Base-by-base conservation (phyloP, 306 rosid species). In the Trifolium pratense region DNA sequence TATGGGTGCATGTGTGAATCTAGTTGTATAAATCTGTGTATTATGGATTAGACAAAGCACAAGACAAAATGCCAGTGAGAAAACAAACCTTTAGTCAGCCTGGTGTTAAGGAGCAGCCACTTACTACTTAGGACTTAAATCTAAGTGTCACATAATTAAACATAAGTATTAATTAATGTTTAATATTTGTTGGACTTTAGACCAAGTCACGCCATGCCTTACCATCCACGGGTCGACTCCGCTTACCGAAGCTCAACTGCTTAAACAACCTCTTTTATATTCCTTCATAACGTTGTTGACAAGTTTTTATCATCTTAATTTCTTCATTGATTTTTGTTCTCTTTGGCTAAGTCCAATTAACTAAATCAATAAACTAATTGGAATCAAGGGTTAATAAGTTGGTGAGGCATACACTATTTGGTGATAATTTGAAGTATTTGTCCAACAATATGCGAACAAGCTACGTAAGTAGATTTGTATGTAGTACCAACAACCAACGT, bases 201-300 rank as follows among this genome's bases (percentile, higher is more conserved):
- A 81, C 76, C 25, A 37, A 48, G 51, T 77, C 68, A 46, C 56
- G 81, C 11, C 53, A 59, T 77, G 82, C 82, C 76, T 82, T 82
- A 13, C 3, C 68, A 49, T 77, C 71, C 85, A 77, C 82, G 85
- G 82, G 79, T 82, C 79, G 76, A 82, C 77, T 82, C 68, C 85
- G 23, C 62, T 68, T 82, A 72, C 76, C 85, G 16, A 82, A 82
- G 82, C 18, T 81, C 76, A 72, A 82, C 79, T 23, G 58, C 73
- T 72, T 21, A 73, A 67, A 52, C 76, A 7, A 70, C 48, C 18
- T 8, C 7, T 60, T 60, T 70, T 34, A 62, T 36, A 26, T 67
- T 32, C n/a, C 49, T 70, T 75, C 53, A 66, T 76, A 55, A 20
- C 78, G 67, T 77, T 39, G 5, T 72, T 59, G 4, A 57, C 81